Evolutionary conservation across 2,329 filamentous ascomycete genomes (phyloP).

Genomic region (Trichoderma arundinaceum): DNA sequence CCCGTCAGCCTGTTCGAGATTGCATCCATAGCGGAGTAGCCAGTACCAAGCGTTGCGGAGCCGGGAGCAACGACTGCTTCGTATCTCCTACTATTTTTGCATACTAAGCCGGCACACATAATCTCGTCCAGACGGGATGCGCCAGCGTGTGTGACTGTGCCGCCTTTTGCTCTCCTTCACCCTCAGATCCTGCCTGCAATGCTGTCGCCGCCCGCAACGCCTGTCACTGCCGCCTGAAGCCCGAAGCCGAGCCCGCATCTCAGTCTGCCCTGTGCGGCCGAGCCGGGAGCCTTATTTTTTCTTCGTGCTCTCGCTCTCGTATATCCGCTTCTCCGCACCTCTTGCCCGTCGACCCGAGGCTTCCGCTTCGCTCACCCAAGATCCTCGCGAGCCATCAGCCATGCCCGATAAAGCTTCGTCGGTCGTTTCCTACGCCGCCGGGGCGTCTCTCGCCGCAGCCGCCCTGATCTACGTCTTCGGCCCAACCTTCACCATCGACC

Average conservation of each 20-base stretch:
- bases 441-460: constrained; percentile 91
- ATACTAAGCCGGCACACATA: neutral
- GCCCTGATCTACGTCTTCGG: constrained; percentile 97
- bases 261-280: constrained; percentile 27
- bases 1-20: constrained; percentile 8
- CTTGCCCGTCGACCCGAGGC: constrained; percentile 19
- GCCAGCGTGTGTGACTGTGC: constrained; percentile 10
- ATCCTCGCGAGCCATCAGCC: constrained; percentile 13
- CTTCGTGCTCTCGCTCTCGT: constrained; percentile 12
- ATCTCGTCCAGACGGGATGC: constrained; percentile 6
- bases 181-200: constrained; percentile 32
- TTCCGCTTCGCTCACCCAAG: constrained; percentile 15
- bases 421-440: constrained; percentile 86
- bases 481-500: constrained; percentile 95
- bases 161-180: constrained; percentile 12
- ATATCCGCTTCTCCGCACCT: constrained; percentile 20
- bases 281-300: constrained; percentile 18
- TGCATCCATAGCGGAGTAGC: neutral
- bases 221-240: constrained; percentile 23
- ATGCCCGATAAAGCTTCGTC: constrained; percentile 49
- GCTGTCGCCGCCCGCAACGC: constrained; percentile 31
- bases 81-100: neutral
- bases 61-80: neutral
- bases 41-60: constrained; percentile 2
- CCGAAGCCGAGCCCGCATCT: constrained; percentile 14